These are phyloP conservation scores for Ambrosiella beaveri DNA, from an alignment of 2,329 filamentous ascomycete species.

Conservation along the genomic window DNA sequence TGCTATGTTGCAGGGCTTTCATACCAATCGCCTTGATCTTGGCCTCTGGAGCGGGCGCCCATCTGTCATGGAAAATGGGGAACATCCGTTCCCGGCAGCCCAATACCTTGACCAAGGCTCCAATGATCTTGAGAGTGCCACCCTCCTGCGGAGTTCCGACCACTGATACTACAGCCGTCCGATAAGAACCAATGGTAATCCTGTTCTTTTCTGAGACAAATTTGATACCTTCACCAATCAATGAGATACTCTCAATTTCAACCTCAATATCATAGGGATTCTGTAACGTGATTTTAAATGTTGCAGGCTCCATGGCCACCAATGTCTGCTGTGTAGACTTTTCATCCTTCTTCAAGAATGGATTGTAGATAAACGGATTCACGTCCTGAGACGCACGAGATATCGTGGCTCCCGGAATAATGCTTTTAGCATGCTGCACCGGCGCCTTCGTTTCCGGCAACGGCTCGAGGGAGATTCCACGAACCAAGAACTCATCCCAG, in stretches of 20 bases:
- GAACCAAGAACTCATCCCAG: constrained; percentile 90
- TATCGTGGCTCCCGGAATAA: constrained; percentile 32
- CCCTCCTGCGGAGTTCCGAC: constrained; percentile 47
- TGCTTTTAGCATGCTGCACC: constrained; percentile 44
- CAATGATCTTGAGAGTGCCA: constrained; percentile 56
- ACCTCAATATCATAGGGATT: constrained; percentile 91
- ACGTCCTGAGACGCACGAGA: constrained; percentile 40
- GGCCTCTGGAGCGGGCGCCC: constrained; percentile 48
- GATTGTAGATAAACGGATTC: constrained; percentile 90
- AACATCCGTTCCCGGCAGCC: constrained; percentile 73
- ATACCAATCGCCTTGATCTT: constrained; percentile 67
- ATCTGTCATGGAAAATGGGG: constrained; percentile 62
- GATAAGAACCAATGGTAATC: constrained; percentile 60
- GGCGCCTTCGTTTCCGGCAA: constrained; percentile 42
- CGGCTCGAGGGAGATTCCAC: constrained; percentile 55
- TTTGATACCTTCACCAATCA: constrained; percentile 56
- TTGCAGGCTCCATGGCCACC: constrained; percentile 60
- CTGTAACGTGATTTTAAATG: constrained; percentile 70
- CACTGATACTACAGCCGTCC: constrained; percentile 62
- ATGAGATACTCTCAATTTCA: constrained; percentile 63
- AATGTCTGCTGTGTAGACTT: constrained; percentile 48
- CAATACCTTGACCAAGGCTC: constrained; percentile 61
- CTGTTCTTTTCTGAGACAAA: constrained; percentile 51
- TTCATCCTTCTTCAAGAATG: constrained; percentile 57
- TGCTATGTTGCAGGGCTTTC: constrained; percentile 33